phyloP scores from a whole-genome alignment of 1,284 basidiomycete species.

The Ustilago bromivora region DNA sequence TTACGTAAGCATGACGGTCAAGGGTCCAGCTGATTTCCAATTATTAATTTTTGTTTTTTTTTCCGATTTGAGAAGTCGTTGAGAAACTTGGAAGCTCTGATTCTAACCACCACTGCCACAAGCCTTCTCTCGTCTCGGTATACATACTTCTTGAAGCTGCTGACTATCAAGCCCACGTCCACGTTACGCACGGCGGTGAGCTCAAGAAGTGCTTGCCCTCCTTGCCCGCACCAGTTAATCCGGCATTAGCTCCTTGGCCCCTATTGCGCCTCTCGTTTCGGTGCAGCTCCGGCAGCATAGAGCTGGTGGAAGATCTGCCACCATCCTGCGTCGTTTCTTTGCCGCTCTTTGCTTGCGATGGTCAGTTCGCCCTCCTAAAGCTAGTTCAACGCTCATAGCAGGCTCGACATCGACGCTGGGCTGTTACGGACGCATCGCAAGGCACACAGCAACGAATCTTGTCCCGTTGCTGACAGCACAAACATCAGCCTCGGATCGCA shows the following conservation, averaged over 20 bases:
- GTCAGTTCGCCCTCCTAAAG: background rate
- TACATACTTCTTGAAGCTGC: too few relatives aligned
- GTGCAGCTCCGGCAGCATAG: background rate
- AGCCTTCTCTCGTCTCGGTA: too few relatives aligned
- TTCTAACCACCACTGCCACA: too few relatives aligned
- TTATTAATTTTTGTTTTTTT: too few relatives aligned
- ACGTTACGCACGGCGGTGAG: too few relatives aligned
- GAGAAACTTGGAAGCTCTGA: background rate
- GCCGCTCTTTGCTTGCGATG: slow-evolving; percentile 20
- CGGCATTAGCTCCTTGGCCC: background rate
- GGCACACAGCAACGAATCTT: background rate
- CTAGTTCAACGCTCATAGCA: background rate
- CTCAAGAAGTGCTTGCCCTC: too few relatives aligned
- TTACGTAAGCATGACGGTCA: slow-evolving; percentile 37
- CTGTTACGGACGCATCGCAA: background rate
- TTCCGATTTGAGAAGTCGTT: background rate
- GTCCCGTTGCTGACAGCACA: background rate
- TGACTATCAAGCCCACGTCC: too few relatives aligned
- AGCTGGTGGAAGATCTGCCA: slow-evolving; percentile 10
- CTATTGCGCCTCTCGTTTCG: background rate
- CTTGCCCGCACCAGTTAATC: too few relatives aligned
- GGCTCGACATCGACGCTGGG: background rate
- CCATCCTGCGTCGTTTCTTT: slow-evolving; percentile 18
- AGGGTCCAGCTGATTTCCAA: slow-evolving; percentile 13
- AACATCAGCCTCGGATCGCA: background rate